Conservation (phyloP, 2,329 filamentous ascomycete genomes). For the Pseudopyricularia javanii region DNA sequence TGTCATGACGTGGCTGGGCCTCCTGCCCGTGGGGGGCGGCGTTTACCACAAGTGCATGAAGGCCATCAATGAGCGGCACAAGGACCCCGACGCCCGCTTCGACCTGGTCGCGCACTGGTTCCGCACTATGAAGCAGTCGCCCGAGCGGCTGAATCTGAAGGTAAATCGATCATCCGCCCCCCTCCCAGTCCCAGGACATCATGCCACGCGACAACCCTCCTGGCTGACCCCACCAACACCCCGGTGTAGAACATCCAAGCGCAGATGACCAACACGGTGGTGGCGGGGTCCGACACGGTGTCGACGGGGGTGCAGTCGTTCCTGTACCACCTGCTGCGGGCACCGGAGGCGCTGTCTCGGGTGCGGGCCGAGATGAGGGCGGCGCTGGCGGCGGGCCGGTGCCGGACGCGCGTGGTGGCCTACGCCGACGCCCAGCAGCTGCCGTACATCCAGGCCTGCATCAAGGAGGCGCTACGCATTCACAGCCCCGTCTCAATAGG, state of each 20-base stretch:
- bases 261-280: constrained; percentile 5
- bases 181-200: no score
- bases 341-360: constrained; percentile 8
- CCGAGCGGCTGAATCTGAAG: constrained; percentile 9
- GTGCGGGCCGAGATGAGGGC: constrained; percentile 11
- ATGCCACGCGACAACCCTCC: no score
- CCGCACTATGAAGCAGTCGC: constrained; percentile 5
- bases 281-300: constrained; percentile 12
- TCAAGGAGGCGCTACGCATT: constrained; percentile 18
- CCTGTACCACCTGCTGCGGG: constrained; percentile 13
- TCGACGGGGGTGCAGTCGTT: constrained; percentile 12
- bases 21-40: constrained; percentile 16
- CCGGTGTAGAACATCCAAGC: neutral
- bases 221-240: neutral
- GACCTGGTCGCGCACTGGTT: constrained; percentile 16
- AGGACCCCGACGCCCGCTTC: constrained; percentile 12
- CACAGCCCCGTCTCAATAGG: constrained; percentile 14
- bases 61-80: constrained; percentile 11
- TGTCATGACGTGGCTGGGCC: constrained; percentile 12
- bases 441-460: constrained; percentile 19
- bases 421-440: constrained; percentile 15
- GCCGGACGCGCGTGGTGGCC: constrained; percentile 6
- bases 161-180: constrained; percentile 9
- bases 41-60: constrained; percentile 12
- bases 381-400: constrained; percentile 3